phyloP scores from a whole-genome alignment of 2,329 filamentous ascomycete species.

The Diaporthe aspalathi region DNA sequence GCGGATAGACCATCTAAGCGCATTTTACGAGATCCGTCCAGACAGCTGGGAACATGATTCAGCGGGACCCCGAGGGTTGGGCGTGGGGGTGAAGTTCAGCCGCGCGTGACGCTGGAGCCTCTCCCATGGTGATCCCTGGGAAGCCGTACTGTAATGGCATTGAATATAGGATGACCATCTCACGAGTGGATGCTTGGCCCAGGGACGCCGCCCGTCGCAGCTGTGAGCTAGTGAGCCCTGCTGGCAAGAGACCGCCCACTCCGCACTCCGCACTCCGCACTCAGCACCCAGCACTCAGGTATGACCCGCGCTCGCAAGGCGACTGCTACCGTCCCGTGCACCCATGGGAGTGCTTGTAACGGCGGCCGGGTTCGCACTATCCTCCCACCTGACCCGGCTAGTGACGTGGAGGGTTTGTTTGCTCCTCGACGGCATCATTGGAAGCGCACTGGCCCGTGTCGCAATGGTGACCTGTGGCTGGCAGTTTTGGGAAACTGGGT shows the following conservation, averaged over 20 bases:
- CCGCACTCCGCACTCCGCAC: no score
- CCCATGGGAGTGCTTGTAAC: neutral
- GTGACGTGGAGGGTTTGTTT: slow-evolving; percentile 22
- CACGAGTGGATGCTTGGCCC: neutral
- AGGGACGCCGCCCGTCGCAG: slow-evolving; percentile 2
- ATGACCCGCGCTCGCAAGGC: slow-evolving; percentile 23
- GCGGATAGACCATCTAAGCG: slow-evolving; percentile 38
- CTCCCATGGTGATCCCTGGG: neutral
- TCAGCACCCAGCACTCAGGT: no score
- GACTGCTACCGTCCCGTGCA: neutral
- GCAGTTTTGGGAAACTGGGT: slow-evolving; percentile 27
- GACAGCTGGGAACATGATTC: slow-evolving; percentile 21
- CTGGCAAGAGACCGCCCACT: slow-evolving; percentile 10
- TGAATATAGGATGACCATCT: neutral
- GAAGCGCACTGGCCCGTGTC: slow-evolving; percentile 8
- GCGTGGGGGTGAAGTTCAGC: slow-evolving; percentile 36
- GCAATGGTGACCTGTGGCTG: slow-evolving; percentile 19
- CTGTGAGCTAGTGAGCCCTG: slow-evolving; percentile 14
- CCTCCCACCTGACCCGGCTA: slow-evolving; percentile 31
- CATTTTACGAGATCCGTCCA: slow-evolving; percentile 10
- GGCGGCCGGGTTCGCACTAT: slow-evolving; percentile 2
- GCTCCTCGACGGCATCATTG: neutral
- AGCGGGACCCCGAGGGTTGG: slow-evolving; percentile 16
- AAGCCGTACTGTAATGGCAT: slow-evolving; percentile 4
- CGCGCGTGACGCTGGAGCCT: slow-evolving; percentile 26